Evolutionary conservation across 164 flowering plant genomes (phyloP).

Genomic region (Macadamia tetraphylla): DNA sequence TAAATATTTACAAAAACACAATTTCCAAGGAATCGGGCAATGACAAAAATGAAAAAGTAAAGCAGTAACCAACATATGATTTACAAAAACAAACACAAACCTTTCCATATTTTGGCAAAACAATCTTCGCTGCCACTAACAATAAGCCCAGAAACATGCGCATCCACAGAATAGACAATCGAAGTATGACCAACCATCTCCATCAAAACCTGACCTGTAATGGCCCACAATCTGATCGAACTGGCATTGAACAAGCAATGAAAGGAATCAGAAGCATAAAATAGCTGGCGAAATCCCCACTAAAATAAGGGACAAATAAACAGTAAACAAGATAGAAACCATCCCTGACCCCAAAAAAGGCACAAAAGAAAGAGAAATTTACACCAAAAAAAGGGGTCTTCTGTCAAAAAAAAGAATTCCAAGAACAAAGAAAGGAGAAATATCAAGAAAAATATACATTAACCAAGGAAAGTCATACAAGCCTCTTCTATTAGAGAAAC

Average conservation of each 20-base stretch:
- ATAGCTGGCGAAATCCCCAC: not conserved
- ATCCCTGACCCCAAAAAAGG: too few species aligned
- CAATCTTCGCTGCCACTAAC: constrained; percentile 95
- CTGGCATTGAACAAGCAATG: constrained; percentile 34
- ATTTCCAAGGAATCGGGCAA: not conserved
- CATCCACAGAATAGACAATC: constrained; percentile 90
- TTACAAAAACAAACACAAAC: constrained; percentile 23
- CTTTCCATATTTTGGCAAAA: constrained; percentile 95
- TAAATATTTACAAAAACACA: not conserved
- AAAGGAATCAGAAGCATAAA: constrained; percentile 4
- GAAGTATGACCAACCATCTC: constrained; percentile 99
- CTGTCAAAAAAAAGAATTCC: not conserved
- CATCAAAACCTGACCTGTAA: constrained; percentile 73
- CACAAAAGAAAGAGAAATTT: not conserved
- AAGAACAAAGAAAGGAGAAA: not conserved
- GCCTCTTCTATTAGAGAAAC: not conserved
- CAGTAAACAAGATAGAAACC: too few species aligned
- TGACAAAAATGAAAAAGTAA: not conserved
- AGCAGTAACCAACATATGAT: not conserved
- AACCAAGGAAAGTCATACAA: too few species aligned
- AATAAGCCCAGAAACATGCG: constrained; percentile 79
- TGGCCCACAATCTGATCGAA: constrained; percentile 83
- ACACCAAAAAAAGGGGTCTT: not conserved
- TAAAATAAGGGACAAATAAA: not conserved
- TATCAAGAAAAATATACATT: too few species aligned